Evolutionary conservation across 225 moss, liverwort and hornwort genomes (phyloP), one percentile per base, ranked within the genome.

Genomic region (Straminergon stramineum): DNA sequence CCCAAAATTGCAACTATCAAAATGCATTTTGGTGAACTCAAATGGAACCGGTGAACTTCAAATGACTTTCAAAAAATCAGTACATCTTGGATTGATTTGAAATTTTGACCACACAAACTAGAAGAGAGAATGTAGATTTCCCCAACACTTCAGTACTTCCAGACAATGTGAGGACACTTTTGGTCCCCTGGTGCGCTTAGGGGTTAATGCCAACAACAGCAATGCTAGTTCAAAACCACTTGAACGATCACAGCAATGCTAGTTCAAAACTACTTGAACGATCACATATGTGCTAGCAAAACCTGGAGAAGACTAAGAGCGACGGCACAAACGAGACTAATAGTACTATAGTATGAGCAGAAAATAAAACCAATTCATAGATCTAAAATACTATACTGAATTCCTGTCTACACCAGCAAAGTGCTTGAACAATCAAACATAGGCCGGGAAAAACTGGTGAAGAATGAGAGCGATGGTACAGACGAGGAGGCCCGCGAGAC

Each of bases 361-460:
- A 58, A 52, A 53, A 55, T 37, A 14, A 75, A 48, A 75, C 39
- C 9, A 68, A 51, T 61, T 45, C 37, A 75, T 43, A 37, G 32
- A 45, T 80, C 61, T 61, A 52, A 63, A 64, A 53, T 11, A 27
- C 35, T 55, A 43, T 53, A 79, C 48, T 6, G 15, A 78, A 9
- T 41, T 23, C 43, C 61, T 39, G 78, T 64, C 83, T 74, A 64
- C 74, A 58, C 66, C 75, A 64, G 53, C 61, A 34, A 34, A 52
- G 75, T 43, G 43, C 79, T 45, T 35, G 13, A 65, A 81, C 75
- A 17, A 27, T 92, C 90, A 92, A 22, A 91, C 85, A 61, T 66
- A 48, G 12, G 68, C 85, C 39, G 91, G 91, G 83, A 88, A 86
- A 32, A 90, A 91, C 57, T 88, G 90, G 67, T 93, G 91, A n/a